phyloP scores from a whole-genome alignment of 768 basidiomycete species.

The Kwoniella europaea region DNA sequence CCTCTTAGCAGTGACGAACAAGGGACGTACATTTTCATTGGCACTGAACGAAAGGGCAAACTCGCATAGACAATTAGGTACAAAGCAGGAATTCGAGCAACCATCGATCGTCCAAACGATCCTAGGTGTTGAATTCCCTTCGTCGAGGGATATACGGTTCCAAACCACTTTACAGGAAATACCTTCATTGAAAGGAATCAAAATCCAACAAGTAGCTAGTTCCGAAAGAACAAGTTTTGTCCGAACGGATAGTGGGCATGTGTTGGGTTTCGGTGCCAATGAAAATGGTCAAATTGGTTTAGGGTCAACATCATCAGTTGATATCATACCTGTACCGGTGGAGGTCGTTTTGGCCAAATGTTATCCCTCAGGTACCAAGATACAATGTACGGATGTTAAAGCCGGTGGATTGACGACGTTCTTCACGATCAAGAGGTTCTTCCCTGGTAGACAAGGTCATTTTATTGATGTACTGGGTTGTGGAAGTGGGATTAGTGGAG shows the following conservation, averaged over 20 bases:
- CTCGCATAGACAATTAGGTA: slow-evolving; percentile 79
- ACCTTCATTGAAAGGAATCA: slow-evolving; percentile 69
- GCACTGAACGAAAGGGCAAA: slow-evolving; percentile 78
- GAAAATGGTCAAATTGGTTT: slow-evolving; percentile 85
- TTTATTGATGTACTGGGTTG: slow-evolving; percentile 70
- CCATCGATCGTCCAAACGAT: slow-evolving; percentile 35
- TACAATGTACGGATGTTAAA: slow-evolving; percentile 69
- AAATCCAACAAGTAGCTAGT: slow-evolving; percentile 72
- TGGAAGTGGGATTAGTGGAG: slow-evolving; percentile 81
- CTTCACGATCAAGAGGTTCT: slow-evolving; percentile 71
- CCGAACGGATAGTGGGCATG: slow-evolving; percentile 70
- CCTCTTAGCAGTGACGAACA: slow-evolving; percentile 60
- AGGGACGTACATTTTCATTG: slow-evolving; percentile 77
- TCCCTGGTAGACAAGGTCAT: slow-evolving; percentile 51
- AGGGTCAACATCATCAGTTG: slow-evolving; percentile 67
- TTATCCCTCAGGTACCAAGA: slow-evolving; percentile 63
- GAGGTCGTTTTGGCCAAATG: slow-evolving; percentile 77
- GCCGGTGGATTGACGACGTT: slow-evolving; percentile 69
- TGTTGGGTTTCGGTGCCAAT: slow-evolving; percentile 89
- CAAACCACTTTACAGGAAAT: slow-evolving; percentile 76
- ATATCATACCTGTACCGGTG: slow-evolving; percentile 78
- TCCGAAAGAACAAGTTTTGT: slow-evolving; percentile 76
- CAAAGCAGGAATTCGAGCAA: slow-evolving; percentile 67
- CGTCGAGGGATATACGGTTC: slow-evolving; percentile 66
- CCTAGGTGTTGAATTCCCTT: slow-evolving; percentile 16